Conservation (phyloP, 768 basidiomycete genomes). For the Arthromyces matolae region DNA sequence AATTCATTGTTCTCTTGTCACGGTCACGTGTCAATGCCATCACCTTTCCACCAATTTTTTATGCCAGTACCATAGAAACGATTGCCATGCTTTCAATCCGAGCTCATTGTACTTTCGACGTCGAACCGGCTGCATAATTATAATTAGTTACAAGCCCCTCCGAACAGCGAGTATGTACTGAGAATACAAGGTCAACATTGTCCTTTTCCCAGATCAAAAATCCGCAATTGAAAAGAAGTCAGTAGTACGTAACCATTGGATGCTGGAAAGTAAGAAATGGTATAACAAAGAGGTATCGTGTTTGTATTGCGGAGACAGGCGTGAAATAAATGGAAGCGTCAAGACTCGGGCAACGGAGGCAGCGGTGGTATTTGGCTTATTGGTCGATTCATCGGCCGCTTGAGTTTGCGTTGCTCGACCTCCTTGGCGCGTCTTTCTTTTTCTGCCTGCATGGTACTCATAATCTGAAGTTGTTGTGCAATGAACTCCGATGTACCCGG, state of each 20-base stretch:
- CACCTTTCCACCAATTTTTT: too few species aligned
- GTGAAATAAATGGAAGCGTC: constrained; percentile 1
- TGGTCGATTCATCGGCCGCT: constrained; percentile 39
- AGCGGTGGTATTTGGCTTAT: constrained; percentile 33
- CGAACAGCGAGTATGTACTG: too few species aligned
- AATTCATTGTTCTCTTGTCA: constrained; percentile 8
- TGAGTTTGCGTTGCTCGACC: constrained; percentile 53
- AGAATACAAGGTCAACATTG: constrained; percentile 17
- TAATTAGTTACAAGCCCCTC: too few species aligned
- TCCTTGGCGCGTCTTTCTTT: constrained; percentile 71
- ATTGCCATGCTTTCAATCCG: background rate
- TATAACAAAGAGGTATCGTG: too few species aligned
- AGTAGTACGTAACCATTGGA: too few species aligned
- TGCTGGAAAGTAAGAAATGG: too few species aligned
- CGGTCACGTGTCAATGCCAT: constrained; percentile 2
- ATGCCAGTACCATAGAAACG: background rate
- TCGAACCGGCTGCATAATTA: too few species aligned
- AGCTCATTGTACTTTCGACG: background rate
- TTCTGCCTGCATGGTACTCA: constrained; percentile 78
- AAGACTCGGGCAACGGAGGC: constrained; percentile 31
- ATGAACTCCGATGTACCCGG: constrained; percentile 84
- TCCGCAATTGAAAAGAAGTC: too few species aligned
- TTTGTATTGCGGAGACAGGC: background rate
- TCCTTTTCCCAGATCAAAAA: constrained; percentile 15
- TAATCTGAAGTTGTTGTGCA: constrained; percentile 79